Percentiles rank a stretch among this genome's conserved stretches.
Conservation (phyloP, 768 basidiomycete species). For the Leucosporidium creatinivorum region DNA sequence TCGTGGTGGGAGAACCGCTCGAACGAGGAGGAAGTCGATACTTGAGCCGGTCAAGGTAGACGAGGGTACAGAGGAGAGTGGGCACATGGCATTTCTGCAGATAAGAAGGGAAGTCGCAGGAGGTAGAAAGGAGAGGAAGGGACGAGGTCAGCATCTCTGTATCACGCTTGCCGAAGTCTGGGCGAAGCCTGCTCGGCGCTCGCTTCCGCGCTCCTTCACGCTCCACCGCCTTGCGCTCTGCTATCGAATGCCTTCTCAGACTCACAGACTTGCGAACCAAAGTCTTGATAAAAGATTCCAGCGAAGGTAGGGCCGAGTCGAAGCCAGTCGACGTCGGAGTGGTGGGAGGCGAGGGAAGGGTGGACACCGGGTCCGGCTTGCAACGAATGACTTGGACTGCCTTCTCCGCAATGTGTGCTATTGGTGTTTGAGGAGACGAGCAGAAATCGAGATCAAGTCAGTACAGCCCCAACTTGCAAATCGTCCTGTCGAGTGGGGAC, state of each 20-base stretch:
- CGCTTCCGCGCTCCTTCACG: too few species aligned
- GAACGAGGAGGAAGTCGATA: conserved; percentile 68
- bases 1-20: conserved; percentile 58
- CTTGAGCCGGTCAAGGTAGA: conserved; percentile 81
- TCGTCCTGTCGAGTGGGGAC: too few species aligned
- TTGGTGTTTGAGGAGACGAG: neutral
- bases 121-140: too few species aligned
- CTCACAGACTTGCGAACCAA: conserved; percentile 48
- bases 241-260: too few species aligned
- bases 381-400: conserved; percentile 60
- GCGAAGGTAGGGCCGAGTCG: conserved; percentile 50
- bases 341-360: conserved; percentile 52
- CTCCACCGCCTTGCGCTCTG: too few species aligned
- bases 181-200: too few species aligned
- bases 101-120: conserved; percentile 41
- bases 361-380: conserved; percentile 7
- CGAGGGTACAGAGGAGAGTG: conserved; percentile 77
- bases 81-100: conserved; percentile 66
- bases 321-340: conserved; percentile 51
- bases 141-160: too few species aligned
- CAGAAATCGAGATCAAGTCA: too few species aligned
- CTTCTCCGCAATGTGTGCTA: conserved; percentile 65
- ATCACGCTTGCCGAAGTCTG: too few species aligned
- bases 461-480: too few species aligned
- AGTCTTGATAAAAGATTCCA: conserved; percentile 73